Conservation (phyloP, 2,329 filamentous ascomycete species). For the Ophiostoma sp. region DNA sequence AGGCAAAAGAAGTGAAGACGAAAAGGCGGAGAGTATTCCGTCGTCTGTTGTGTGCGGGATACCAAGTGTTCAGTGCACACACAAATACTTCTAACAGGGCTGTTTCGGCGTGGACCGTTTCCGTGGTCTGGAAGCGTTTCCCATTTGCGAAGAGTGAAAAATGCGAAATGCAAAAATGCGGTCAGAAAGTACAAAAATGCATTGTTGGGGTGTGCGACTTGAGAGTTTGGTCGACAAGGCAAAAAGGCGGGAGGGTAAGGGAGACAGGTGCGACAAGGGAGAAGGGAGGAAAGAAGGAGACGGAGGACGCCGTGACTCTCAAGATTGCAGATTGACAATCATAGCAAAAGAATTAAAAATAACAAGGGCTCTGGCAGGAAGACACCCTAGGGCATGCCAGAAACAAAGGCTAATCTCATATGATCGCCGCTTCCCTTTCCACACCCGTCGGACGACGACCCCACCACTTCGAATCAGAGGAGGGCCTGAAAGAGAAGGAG, state of each 20-base stretch:
- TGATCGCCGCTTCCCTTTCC: constrained; percentile 32
- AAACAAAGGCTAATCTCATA: constrained; percentile 39
- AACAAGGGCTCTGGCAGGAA: not conserved
- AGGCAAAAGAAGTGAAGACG: not conserved
- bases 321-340: constrained; percentile 2
- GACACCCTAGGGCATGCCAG: constrained; percentile 29
- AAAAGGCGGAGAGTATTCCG: not conserved
- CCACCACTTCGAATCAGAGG: not conserved
- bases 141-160: not conserved
- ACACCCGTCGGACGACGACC: not conserved
- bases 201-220: not conserved
- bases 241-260: not conserved
- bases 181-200: not conserved
- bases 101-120: constrained; percentile 21
- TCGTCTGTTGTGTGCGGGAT: not conserved
- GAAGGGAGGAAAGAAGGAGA: not conserved
- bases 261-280: not conserved
- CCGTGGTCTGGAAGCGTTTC: constrained; percentile 19
- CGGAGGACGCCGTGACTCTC: not conserved
- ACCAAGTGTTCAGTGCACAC: too few relatives aligned
- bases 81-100: not conserved
- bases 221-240: not conserved
- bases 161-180: constrained; percentile 3
- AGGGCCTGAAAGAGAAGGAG: not conserved
- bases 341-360: not conserved